Base-by-base conservation (phyloP, 345 rosid species). In the Gossypium thurberi region DNA sequence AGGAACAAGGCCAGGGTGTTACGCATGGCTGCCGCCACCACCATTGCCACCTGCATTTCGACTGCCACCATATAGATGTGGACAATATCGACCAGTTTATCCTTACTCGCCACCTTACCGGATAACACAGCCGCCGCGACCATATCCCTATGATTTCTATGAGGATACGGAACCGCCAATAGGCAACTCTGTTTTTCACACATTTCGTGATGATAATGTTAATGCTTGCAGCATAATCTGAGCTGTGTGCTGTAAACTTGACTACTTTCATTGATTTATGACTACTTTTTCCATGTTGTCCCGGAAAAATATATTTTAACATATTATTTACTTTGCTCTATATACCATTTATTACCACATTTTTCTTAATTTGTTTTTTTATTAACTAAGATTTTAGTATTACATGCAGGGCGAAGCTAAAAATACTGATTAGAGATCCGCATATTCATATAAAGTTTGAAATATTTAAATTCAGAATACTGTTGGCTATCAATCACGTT, bases 131-230 rank as follows among this genome's bases (percentile, higher is more conserved):
- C 77, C 70, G 14, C 65, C 74, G 15, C 46, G 40, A 6, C 78
- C 80, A 17, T 66, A 76, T 40, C 78, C 81, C 10, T 64, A 50
- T 15, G 67, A 66, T 52, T 61, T 75, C 61, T 76, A 73, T 23
- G 76, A 72, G 28, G 64, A 15, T 65, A 74, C 18, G 44, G 75
- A 53, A 6, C 67, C 72, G 5, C 62, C 48, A 2, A 9, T 33
- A 0, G 82, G 78, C 64, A 82, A 67, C 48, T 47, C 74, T 40
- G 15, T 33, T 14, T 59, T 69, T 68, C 82, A 79, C 65, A 9
- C 17, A 12, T 64, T 74, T 12, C 69, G 77, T 42, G 82, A 82
- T 40, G 78, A 78, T 21, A 82, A 76, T 42, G 74, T 65, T 13
- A 47, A 53, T 17, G 60, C 68, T 23, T 82, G 82, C 78, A 21